Evolutionary conservation across 1,284 basidiomycete genomes (phyloP).

Genomic region (Ustilago sp.): DNA sequence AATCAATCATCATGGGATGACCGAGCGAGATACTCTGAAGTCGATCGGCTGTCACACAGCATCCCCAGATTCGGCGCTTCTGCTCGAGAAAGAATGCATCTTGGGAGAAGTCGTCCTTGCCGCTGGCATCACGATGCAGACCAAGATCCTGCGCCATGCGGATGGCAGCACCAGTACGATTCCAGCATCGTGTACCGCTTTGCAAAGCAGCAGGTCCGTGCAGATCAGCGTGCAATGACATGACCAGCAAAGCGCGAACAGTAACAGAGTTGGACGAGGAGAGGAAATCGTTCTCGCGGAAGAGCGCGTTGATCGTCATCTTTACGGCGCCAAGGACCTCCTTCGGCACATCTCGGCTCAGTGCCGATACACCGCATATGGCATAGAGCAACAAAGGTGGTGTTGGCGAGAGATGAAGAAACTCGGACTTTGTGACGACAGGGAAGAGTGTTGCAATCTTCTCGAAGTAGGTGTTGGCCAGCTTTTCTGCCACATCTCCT

Average conservation of each 20-base stretch:
- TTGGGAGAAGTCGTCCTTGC: constrained; percentile 57
- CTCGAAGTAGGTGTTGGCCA: constrained; percentile 90
- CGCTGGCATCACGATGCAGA: constrained; percentile 62
- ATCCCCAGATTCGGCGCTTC: constrained; percentile 64
- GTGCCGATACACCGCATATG: constrained; percentile 90
- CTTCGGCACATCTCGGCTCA: constrained; percentile 83
- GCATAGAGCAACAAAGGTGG: constrained; percentile 87
- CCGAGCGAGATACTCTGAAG: constrained; percentile 59
- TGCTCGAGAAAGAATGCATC: constrained; percentile 63
- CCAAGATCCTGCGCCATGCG: constrained; percentile 67
- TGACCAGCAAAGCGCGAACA: constrained; percentile 86
- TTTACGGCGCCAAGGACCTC: constrained; percentile 86
- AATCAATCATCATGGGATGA: constrained; percentile 62
- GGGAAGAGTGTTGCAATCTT: constrained; percentile 87
- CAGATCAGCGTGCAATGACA: constrained; percentile 78
- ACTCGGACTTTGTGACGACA: constrained; percentile 86
- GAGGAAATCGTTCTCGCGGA: constrained; percentile 86
- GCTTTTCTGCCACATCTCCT: constrained; percentile 73
- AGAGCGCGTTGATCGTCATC: constrained; percentile 75
- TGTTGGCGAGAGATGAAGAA: constrained; percentile 78
- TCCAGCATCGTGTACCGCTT: constrained; percentile 68
- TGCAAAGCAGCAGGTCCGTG: constrained; percentile 69
- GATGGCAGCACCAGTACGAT: constrained; percentile 64
- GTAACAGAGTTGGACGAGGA: constrained; percentile 87
- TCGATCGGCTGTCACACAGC: constrained; percentile 64